phyloP scores from a whole-genome alignment of 2,329 filamentous ascomycete genomes.

The Aspergillus melleus region DNA sequence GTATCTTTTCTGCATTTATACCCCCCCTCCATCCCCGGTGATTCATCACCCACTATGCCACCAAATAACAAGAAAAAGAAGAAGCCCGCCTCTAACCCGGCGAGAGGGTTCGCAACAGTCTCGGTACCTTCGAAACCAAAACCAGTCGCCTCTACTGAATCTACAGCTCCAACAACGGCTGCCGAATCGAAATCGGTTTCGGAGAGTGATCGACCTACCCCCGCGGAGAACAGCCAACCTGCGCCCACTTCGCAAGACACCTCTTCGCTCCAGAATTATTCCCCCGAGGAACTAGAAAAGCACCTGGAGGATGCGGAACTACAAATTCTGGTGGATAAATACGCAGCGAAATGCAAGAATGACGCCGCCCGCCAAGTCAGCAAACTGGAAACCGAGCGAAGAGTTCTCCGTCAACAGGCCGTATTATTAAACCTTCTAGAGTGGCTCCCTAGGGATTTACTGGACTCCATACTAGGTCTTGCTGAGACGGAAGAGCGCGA shows the following conservation, averaged over 20 bases:
- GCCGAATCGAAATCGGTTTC: constrained; percentile 32
- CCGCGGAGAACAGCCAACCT: constrained; percentile 18
- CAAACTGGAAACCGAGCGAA: constrained; percentile 80
- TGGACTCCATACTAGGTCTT: constrained; percentile 75
- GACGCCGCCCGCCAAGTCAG: constrained; percentile 75
- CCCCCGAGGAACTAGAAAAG: constrained; percentile 83
- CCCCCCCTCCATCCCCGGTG: not conserved
- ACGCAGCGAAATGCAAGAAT: constrained; percentile 73
- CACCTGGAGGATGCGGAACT: constrained; percentile 90
- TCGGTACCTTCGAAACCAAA: constrained; percentile 85
- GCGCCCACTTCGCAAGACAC: constrained; percentile 16
- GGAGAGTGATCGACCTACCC: constrained; percentile 31
- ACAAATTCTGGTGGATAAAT: constrained; percentile 81
- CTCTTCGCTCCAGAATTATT: constrained; percentile 56
- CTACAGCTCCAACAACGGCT: constrained; percentile 28
- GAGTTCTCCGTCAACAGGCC: constrained; percentile 76
- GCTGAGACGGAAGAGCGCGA: constrained; percentile 42
- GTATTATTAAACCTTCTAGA: constrained; percentile 70
- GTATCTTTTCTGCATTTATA: not conserved
- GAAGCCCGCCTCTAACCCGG: constrained; percentile 83
- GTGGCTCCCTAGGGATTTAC: constrained; percentile 78
- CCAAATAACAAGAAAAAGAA: constrained; percentile 81
- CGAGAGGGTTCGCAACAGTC: constrained; percentile 89
- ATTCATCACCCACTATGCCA: constrained; percentile 56
- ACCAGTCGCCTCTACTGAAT: constrained; percentile 30